Evolutionary conservation across 176 grass and related monocot genomes (phyloP).

Genomic region (Rhynchospora tenuis): DNA sequence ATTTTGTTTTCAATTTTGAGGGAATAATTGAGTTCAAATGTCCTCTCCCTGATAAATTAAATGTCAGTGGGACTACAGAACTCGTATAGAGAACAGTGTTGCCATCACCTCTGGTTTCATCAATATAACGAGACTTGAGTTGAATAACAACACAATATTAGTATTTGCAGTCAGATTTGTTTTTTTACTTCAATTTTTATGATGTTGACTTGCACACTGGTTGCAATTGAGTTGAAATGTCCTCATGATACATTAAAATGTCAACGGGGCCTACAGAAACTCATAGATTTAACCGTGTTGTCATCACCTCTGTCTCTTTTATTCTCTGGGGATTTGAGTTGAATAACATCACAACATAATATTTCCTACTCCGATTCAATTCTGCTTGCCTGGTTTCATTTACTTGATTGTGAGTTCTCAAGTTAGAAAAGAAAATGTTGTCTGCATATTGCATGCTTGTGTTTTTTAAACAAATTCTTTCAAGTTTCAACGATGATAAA

Average conservation of each 20-base stretch:
- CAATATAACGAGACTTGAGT: background rate
- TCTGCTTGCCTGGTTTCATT: background rate
- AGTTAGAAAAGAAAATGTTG: background rate
- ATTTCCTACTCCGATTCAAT: background rate
- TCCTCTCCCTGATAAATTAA: conserved; percentile 7
- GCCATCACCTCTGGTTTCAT: conserved; percentile 26
- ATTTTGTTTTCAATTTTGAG: conserved; percentile 1
- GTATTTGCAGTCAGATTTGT: background rate
- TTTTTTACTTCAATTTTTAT: background rate
- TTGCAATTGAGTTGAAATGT: background rate
- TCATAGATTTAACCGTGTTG: background rate
- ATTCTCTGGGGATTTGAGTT: background rate
- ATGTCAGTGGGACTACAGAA: conserved; percentile 24
- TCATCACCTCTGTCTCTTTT: background rate
- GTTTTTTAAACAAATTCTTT: background rate
- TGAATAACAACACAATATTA: conserved; percentile 1
- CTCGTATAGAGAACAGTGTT: conserved; percentile 25
- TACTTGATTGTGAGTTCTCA: background rate
- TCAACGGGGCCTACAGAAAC: background rate
- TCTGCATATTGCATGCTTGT: background rate
- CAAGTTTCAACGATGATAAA: too few species aligned
- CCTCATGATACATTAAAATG: background rate
- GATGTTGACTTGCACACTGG: background rate
- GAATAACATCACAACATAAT: background rate
- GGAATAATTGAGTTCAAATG: conserved; percentile 15